Percentiles rank a stretch among this genome's conserved stretches.
Evolutionary conservation across 768 basidiomycete genomes (phyloP).

Genomic region (Xanthoconium purpureum): DNA sequence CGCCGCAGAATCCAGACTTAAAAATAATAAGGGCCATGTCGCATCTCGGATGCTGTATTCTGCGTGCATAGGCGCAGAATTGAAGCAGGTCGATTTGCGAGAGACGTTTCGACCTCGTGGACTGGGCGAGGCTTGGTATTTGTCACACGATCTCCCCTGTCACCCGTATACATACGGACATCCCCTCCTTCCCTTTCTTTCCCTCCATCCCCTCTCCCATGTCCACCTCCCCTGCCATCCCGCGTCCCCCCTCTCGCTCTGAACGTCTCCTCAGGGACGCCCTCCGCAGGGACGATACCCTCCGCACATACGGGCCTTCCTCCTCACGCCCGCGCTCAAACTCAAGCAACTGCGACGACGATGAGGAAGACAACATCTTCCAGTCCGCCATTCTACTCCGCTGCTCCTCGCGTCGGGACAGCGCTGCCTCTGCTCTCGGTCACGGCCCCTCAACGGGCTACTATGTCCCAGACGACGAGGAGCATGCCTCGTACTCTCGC

Average conservation of each 20-base stretch:
- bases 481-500: slow-evolving; percentile 23
- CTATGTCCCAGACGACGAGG: slow-evolving; percentile 35
- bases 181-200: neutral
- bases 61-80: neutral
- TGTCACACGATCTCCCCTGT: slow-evolving; percentile 30
- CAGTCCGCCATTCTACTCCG: slow-evolving; percentile 28
- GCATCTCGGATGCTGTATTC: neutral
- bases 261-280: slow-evolving; percentile 57
- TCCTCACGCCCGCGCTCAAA: slow-evolving; percentile 27
- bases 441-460: slow-evolving; percentile 15
- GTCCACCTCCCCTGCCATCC: slow-evolving; percentile 11
- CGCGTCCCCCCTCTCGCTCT: slow-evolving; percentile 48
- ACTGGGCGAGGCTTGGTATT: slow-evolving; percentile 12
- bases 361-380: slow-evolving; percentile 28
- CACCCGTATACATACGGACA: slow-evolving; percentile 22
- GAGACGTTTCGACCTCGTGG: slow-evolving; percentile 12
- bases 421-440: slow-evolving; percentile 18
- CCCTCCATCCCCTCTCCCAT: slow-evolving; percentile 14
- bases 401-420: slow-evolving; percentile 20
- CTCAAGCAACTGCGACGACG: slow-evolving; percentile 22
- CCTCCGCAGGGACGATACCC: slow-evolving; percentile 48
- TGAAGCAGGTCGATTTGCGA: neutral
- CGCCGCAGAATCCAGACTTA: neutral
- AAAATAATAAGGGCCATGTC: neutral
- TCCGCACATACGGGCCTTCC: slow-evolving; percentile 25